phyloP scores from a whole-genome alignment of 2,329 filamentous ascomycete genomes.

The Ceratocystiopsis brevicomis region DNA sequence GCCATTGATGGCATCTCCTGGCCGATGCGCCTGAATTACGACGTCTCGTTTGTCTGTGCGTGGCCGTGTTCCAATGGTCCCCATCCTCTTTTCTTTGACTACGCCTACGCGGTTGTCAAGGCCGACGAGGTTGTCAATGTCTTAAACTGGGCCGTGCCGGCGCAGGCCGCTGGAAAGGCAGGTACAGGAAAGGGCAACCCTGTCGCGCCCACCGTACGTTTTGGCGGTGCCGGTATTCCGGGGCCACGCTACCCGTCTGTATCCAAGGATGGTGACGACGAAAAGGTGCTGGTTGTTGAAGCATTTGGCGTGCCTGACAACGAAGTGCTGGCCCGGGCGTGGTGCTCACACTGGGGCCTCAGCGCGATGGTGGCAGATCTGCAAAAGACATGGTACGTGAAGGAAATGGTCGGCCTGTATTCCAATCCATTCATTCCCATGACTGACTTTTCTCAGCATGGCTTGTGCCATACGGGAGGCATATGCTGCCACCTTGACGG shows the following conservation, averaged over 20 bases:
- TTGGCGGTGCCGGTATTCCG: slow-evolving; percentile 5
- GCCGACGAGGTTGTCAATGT: slow-evolving; percentile 48
- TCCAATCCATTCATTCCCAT: no score
- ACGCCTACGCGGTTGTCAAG: slow-evolving; percentile 37
- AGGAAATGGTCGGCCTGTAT: no score
- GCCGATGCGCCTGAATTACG: slow-evolving; percentile 42
- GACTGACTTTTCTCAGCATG: slow-evolving; percentile 26
- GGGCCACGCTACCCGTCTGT: slow-evolving; percentile 7
- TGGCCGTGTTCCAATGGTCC: slow-evolving; percentile 45
- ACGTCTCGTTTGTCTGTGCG: slow-evolving; percentile 47
- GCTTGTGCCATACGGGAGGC: slow-evolving; percentile 58
- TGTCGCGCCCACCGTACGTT: slow-evolving; percentile 6
- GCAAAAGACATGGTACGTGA: slow-evolving; percentile 43
- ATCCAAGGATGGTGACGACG: slow-evolving; percentile 28
- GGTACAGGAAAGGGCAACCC: slow-evolving; percentile 8
- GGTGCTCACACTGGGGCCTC: slow-evolving; percentile 60
- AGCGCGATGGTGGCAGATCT: slow-evolving; percentile 53
- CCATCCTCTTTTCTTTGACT: slow-evolving; percentile 56
- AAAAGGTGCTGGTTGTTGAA: slow-evolving; percentile 52
- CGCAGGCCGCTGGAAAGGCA: slow-evolving; percentile 1
- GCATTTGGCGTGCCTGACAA: slow-evolving; percentile 57
- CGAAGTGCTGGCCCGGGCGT: slow-evolving; percentile 56
- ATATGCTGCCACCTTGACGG: slow-evolving; percentile 53
- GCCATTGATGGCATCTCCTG: slow-evolving; percentile 43
- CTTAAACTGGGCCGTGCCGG: slow-evolving; percentile 40